Evolutionary conservation across 2,329 filamentous ascomycete species (phyloP), one percentile per base, ranked within the genome.

Genomic region (Calonectria henricotiae): DNA sequence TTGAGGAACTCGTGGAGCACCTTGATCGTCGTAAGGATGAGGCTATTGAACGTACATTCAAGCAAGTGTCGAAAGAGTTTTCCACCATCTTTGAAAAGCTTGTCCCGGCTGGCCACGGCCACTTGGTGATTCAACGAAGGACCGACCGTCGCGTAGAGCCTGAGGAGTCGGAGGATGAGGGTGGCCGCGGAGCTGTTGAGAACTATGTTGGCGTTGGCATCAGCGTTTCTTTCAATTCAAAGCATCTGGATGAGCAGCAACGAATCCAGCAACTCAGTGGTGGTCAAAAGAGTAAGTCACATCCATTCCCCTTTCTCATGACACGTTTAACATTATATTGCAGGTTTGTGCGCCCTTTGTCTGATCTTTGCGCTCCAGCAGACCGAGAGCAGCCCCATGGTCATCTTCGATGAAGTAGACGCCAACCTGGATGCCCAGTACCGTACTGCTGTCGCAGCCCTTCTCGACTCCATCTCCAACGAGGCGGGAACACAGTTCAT

Each of bases 301-400:
- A 6, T 35, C 5, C 4, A 1, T 3, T 23, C n/a, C 8, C 20
- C 7, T 35, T 49, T 27, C 35, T 4, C 8, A 23, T 35, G 6
- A 55, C 46, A 15, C 23, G 41, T 61, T 66, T 72, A 62, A 70
- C 51, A 71, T 25, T 39, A 35, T 55, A 37, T 54, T 62, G 7
- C 73, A 95, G 93, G 94, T 89, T 87, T 98, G 72, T 98, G 96
- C 82, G 96, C 96, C 11, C 90, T 99, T n/a, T 97, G 96, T 51
- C 90, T 99, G 62, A 97, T 99, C 76, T 99, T 99, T 81, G 96
- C 96, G n/a, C 97, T 99, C 76, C 96, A 99, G 83, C 94, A 95
- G 76, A 98, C 96, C 70, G 96, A 99, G 81, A 96, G 96, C 11
- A 97, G 96, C 51, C 96, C 96, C 1, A 98, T 99, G 88, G 98